Evolutionary conservation across 2,329 filamentous ascomycete species (phyloP), one percentile per base, ranked within the genome.

Genomic region (Exophiala sp.): DNA sequence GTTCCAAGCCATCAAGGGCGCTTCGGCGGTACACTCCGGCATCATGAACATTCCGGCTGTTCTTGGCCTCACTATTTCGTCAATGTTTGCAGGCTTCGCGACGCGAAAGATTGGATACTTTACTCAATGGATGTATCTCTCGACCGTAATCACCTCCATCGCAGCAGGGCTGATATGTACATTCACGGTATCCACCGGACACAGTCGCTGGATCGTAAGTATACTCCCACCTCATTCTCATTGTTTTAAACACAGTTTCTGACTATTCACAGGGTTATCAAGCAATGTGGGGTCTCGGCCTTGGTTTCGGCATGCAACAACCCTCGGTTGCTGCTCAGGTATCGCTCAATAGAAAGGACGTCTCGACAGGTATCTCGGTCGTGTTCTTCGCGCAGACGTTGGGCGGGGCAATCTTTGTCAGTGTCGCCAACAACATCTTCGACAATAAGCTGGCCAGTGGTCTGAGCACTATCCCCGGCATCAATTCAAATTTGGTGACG

Each of bases 41-140:
- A 60, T 65, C 60, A 54, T 59, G 58, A 48, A 57, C 42, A 16
- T 61, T 50, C 50, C 54, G 35, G 47, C 55, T 42, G 38, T 65
- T 39, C 33, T 65, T 52, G 49, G 52, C 54, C 45, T 59, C 32
- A 43, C 59, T 2, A 43, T 64, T 38, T 42, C 52, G 7, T 35
- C 48, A 38, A 53, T 67, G n/a, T 14, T 59, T 9, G 55, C 63
- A 3, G 64, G 61, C 21, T 39, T 63, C 38, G 38, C 50, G 14
- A 67, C 67, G 35, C 57, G 60, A n/a, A 55, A 47, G 12, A 56
- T 65, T 11, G 68, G 69, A 6, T 71, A 71, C 60, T 71, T 68
- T 54, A 63, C 58, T 50, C 72, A 59, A 41, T 65, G 68, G 61
- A 64, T 75, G 51, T 56, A 69, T 10, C n/a, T 66, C 7, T 66